These are phyloP conservation scores for Backusella psychrophila DNA, from an alignment of 192 early-diverging fungal genomes.

Conservation along the genomic window DNA sequence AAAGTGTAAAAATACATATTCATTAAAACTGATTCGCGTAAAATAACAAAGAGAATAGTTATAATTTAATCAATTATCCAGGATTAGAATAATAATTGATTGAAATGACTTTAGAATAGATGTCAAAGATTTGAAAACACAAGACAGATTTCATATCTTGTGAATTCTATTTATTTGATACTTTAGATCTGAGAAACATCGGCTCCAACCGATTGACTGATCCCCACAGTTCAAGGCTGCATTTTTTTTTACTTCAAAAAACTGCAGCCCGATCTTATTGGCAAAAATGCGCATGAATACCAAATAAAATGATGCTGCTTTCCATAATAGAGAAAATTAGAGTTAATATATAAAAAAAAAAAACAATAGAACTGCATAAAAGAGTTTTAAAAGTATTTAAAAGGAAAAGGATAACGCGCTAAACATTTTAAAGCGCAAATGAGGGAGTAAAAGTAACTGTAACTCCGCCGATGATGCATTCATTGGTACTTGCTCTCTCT, in stretches of 20 bases:
- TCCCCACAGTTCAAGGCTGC: background rate
- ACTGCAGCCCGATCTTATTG: background rate
- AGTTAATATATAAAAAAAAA: background rate
- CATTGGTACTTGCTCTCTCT: background rate
- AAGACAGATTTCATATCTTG: too few species aligned
- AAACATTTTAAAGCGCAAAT: background rate
- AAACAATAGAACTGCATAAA: background rate
- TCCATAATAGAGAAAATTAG: background rate
- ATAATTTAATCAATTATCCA: too few species aligned
- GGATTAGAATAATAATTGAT: too few species aligned
- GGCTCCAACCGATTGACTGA: background rate
- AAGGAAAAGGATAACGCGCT: background rate
- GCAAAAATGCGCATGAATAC: background rate
- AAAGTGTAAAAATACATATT: too few species aligned
- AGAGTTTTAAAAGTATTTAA: background rate
- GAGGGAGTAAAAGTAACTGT: background rate
- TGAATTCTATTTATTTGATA: too few species aligned
- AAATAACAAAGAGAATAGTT: too few species aligned
- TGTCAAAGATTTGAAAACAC: too few species aligned
- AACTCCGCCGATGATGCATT: background rate
- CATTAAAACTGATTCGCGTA: too few species aligned
- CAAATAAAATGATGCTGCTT: background rate
- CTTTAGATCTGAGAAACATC: background rate
- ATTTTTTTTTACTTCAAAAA: background rate
- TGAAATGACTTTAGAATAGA: too few species aligned